Percentiles rank a stretch among this genome's conserved stretches.
Conservation (phyloP, 164 flowering plant species). For the Dillenia turbinata region DNA sequence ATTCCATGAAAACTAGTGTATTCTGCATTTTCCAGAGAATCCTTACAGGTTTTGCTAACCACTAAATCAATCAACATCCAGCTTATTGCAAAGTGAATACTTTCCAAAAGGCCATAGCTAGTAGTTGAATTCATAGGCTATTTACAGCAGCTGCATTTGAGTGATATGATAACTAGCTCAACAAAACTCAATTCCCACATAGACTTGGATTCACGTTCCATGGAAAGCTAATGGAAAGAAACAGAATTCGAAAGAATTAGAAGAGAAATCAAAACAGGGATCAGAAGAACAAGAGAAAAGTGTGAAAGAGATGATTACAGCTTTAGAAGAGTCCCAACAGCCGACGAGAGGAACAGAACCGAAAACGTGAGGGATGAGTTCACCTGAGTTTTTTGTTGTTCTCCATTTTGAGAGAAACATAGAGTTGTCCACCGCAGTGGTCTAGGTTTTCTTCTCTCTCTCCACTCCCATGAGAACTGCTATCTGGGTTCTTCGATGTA, state of each 20-base stretch:
- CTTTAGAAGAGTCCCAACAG: constrained; percentile 90
- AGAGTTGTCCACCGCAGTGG: constrained; percentile 78
- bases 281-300: not conserved
- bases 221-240: constrained; percentile 40
- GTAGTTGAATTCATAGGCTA: too few species aligned
- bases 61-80: too few species aligned
- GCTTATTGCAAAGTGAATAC: too few species aligned
- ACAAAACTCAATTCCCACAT: constrained; percentile 94
- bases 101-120: too few species aligned
- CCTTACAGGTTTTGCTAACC: too few species aligned
- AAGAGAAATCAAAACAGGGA: not conserved
- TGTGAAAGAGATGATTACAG: constrained; percentile 35
- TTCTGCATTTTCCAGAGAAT: too few species aligned
- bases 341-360: constrained; percentile 94
- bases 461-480: constrained; percentile 40
- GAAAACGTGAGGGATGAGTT: constrained; percentile 80
- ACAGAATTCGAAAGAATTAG: not conserved
- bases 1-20: too few species aligned
- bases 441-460: constrained; percentile 45
- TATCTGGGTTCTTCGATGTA: constrained; percentile 58
- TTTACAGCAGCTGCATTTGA: too few species aligned
- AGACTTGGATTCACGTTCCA: constrained; percentile 92
- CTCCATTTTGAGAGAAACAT: constrained; percentile 90
- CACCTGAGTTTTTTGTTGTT: constrained; percentile 47
- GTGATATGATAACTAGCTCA: constrained; percentile 9